Evolutionary conservation across 345 rosid genomes (phyloP), one percentile per base, ranked within the genome.

Genomic region (Linum usitatissimum): DNA sequence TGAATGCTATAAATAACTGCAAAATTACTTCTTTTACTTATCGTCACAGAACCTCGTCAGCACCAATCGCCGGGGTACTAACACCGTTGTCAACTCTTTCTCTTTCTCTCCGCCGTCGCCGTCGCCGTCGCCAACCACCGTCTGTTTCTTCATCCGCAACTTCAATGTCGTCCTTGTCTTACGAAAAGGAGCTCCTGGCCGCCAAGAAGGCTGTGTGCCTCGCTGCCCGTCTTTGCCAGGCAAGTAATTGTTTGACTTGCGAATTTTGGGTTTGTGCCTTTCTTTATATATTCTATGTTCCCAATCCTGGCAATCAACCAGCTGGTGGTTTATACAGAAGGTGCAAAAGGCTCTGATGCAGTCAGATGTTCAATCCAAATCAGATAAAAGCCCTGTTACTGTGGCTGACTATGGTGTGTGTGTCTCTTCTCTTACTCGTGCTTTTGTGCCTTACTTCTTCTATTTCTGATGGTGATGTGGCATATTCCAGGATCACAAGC

Each of bases 181-280:
- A 93, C 73, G 86, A 78, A 36, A 84, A 83, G 76, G 94, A 86
- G 75, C 87, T 93, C 68, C 84, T 72, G 21, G 96, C 92, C 30
- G 99, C 99, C 73, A 90, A 83, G 88, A 87, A 82, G 69, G 99
- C 95, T 34, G 92, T 84, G 65, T 81, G 86, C 38, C 81, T 93
- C 42, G 96, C 99, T 31, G 85, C 99, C 75, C 81, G 84, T 62
- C 97, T 93, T 66, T 93, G 97, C 78, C 94, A 79, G 96, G 97
- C 78, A 64, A 59, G 13, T 14, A 19, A 30, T 69, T 64, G n/a
- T 3, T 61, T 18, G 28, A 14, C 20, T 6, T 6, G 53, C 31
- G 7, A 30, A 15, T 55, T 19, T 7, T 6, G 55, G 3, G 19
- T 48, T 6, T 66, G 13, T 49, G 20, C 18, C 14, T 15, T 19